phyloP scores from a whole-genome alignment of 305 asterid genomes.

The Fraxinus baroniana region DNA sequence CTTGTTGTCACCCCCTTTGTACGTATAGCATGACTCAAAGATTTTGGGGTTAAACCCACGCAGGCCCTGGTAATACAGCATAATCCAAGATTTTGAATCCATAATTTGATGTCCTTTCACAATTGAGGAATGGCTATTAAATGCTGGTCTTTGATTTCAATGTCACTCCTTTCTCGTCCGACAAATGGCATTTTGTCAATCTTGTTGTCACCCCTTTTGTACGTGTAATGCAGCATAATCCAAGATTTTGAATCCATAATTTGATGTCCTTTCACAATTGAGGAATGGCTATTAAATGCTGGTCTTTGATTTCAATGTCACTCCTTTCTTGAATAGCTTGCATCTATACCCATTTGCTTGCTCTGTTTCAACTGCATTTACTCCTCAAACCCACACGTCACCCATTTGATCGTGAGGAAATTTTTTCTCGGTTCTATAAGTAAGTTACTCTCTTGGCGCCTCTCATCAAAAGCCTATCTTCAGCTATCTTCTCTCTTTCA shows the following conservation, averaged over 20 bases:
- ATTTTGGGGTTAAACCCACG: no score
- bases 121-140: background rate
- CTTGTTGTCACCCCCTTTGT: no score
- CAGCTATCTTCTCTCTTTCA: background rate
- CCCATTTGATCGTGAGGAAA: slow-evolving; percentile 16
- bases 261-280: background rate
- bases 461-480: slow-evolving; percentile 14
- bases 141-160: slow-evolving; percentile 4
- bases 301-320: slow-evolving; percentile 1
- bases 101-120: background rate
- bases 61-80: background rate
- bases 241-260: background rate
- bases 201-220: no score
- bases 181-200: no score
- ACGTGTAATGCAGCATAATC: background rate
- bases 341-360: slow-evolving; percentile 11
- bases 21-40: no score
- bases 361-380: slow-evolving; percentile 35
- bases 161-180: slow-evolving; percentile 1
- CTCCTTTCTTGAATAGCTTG: background rate
- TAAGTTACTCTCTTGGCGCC: slow-evolving; percentile 18
- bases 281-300: background rate
- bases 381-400: slow-evolving; percentile 20
- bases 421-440: slow-evolving; percentile 4
- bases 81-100: background rate